A percentile compares a stretch with the other conserved stretches of the same genome.
These are phyloP conservation scores for Kazachstania psychrophila DNA, from an alignment of 805 yeast genomes.

Conservation along the genomic window DNA sequence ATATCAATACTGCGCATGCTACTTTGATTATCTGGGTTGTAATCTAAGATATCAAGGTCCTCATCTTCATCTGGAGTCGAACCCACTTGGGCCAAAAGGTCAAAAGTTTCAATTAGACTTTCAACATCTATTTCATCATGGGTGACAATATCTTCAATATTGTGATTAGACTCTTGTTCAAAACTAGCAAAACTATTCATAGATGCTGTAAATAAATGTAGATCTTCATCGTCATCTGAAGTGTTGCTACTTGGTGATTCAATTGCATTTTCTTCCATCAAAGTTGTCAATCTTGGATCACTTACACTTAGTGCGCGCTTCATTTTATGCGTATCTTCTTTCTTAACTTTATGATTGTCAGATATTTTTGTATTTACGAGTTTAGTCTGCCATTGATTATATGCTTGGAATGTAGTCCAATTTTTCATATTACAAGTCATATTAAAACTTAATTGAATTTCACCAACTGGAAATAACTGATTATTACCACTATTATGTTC, in stretches of 20 bases:
- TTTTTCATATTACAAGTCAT: constrained; percentile 13
- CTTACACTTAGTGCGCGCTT: too few species aligned
- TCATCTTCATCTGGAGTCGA: constrained; percentile 7
- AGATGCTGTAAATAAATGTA: neutral
- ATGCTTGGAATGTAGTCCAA: constrained; percentile 15
- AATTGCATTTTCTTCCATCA: neutral
- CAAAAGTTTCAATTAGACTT: constrained; percentile 2
- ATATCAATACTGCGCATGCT: constrained; percentile 6
- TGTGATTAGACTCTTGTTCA: constrained; percentile 1
- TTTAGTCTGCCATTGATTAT: constrained; percentile 16
- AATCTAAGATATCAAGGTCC: constrained; percentile 6
- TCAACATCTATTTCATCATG: neutral
- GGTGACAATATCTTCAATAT: constrained; percentile 1
- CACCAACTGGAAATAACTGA: constrained; percentile 14
- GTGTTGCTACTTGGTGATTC: neutral
- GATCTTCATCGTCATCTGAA: neutral
- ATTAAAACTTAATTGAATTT: constrained; percentile 18
- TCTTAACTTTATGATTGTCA: too few species aligned
- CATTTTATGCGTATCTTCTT: constrained; percentile 1
- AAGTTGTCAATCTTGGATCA: neutral
- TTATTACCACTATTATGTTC: constrained; percentile 5
- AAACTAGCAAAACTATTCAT: neutral
- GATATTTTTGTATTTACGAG: constrained; percentile 4
- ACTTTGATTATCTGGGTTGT: constrained; percentile 5
- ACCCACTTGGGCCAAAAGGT: constrained; percentile 2